Evolutionary conservation across 2,329 filamentous ascomycete genomes (phyloP).

Genomic region (Rutstroemia sp.): DNA sequence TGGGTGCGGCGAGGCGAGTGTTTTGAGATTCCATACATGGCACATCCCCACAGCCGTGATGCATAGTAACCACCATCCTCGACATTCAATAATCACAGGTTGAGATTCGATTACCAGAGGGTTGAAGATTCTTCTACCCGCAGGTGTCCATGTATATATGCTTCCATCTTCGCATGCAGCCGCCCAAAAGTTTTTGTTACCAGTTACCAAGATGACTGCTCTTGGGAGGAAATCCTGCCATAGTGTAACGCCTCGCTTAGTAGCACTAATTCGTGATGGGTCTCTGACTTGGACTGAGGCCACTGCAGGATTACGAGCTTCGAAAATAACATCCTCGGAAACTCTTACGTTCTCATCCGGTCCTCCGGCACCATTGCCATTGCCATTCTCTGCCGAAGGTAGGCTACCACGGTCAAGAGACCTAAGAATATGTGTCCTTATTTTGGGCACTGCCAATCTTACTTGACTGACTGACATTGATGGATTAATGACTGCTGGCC

Average conservation of each 20-base stretch:
- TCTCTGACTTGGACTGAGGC: conserved; percentile 57
- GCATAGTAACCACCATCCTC: conserved; percentile 82
- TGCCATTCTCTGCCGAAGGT: conserved; percentile 27
- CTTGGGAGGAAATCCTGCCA: conserved; percentile 94
- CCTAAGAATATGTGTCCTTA: conserved; percentile 74
- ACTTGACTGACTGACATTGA: conserved; percentile 75
- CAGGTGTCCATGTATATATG: conserved; percentile 85
- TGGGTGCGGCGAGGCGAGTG: conserved; percentile 76
- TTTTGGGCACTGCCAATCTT: conserved; percentile 78
- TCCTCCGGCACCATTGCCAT: conserved; percentile 32
- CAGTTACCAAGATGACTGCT: conserved; percentile 82
- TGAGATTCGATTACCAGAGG: conserved; percentile 85
- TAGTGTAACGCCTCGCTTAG: conserved; percentile 69
- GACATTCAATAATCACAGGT: conserved; percentile 86
- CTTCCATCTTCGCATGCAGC: conserved; percentile 90
- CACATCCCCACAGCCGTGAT: conserved; percentile 84
- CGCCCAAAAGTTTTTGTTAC: conserved; percentile 85
- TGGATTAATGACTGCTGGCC: conserved; percentile 81
- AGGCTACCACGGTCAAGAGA: conserved; percentile 64
- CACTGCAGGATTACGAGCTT: conserved; percentile 74
- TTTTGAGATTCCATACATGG: conserved; percentile 89
- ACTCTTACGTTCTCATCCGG: conserved; percentile 55
- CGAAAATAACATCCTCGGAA: conserved; percentile 69
- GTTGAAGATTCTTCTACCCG: conserved; percentile 78
- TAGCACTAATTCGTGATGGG: conserved; percentile 75